Evolutionary conservation across 768 basidiomycete species (phyloP).

Genomic region (Boletus patriciae): DNA sequence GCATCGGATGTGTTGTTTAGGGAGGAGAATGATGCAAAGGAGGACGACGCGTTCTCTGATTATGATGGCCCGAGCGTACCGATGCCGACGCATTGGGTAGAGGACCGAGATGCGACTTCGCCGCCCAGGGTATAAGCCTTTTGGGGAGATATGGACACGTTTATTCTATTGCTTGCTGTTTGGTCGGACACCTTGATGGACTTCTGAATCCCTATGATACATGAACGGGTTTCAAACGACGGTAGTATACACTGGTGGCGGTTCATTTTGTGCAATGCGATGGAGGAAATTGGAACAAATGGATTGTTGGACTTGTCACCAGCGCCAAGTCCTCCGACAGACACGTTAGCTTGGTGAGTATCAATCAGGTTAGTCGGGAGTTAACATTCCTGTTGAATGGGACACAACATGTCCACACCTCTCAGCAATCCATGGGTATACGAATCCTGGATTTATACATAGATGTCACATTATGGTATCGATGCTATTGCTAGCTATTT

Average conservation of each 20-base stretch:
- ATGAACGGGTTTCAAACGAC: not conserved
- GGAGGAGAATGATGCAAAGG: slow-evolving; percentile 34
- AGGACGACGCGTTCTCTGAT: slow-evolving; percentile 59
- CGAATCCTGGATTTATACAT: not conserved
- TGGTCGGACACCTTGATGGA: not conserved
- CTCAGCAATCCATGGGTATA: not conserved
- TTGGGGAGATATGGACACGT: not conserved
- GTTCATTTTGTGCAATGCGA: no score
- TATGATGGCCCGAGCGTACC: slow-evolving; percentile 40
- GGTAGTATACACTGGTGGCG: not conserved
- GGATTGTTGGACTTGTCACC: no score
- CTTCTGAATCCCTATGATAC: not conserved
- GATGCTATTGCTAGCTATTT: not conserved
- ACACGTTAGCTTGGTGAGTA: no score
- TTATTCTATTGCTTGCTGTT: not conserved
- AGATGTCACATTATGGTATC: not conserved
- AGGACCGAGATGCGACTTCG: slow-evolving; percentile 45
- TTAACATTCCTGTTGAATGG: not conserved
- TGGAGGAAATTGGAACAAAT: no score
- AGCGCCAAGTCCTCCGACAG: no score
- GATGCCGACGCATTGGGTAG: slow-evolving; percentile 36
- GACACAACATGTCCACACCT: no score
- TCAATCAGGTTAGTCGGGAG: no score
- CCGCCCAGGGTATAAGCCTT: slow-evolving; percentile 9
- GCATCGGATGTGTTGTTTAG: slow-evolving; percentile 31